Evolutionary conservation across 2,329 filamentous ascomycete genomes (phyloP), one percentile per base, ranked within the genome.

Genomic region (Clonostachys solani): DNA sequence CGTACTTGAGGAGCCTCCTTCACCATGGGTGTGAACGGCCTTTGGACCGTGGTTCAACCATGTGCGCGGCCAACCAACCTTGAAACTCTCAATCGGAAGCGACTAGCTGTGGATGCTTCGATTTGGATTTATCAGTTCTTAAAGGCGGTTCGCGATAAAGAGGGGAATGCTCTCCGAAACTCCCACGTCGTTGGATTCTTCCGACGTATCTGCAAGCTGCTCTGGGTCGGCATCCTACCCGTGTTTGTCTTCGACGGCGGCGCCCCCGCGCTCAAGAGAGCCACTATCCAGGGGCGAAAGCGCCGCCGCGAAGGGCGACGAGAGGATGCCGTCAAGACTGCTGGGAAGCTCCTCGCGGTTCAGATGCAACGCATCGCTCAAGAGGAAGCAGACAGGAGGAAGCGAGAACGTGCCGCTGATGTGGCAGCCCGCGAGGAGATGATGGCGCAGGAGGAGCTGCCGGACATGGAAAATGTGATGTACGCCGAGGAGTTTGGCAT

Each of bases 101-200:
- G 94, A 15, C 86, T 99, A 44, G 95, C 94, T 42, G 90, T 99
- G 55, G 94, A 99, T 70, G 94, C 95, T 49, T 96, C 92, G 12
- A 99, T 99, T 64, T 99, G 94, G 94, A 97, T 99, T 58, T 99
- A 99, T 75, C 94, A 99, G 63, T 99, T 99, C 61, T 83, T 99
- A 58, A 99, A 99, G 72, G 94, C 95, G 10, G 94, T 99, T 12
- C 92, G 94, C 58, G 94, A 99, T 70, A 96, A 97, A 61, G 94
- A 99, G 68, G 94, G 94, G 46, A 96, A 99, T 62, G 94, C 94
- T 2, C 77, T 99, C 45, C 89, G 92, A 53, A 99, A 96, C 71
- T 92, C 89, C 33, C 94, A 99, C 61, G 83, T 99, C 35, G 89
- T 99, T 40, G 94, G 95, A 37, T 99, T 99, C 80, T 99, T 99